phyloP scores from a whole-genome alignment of 345 rosid genomes.

The Citrus australasica region DNA sequence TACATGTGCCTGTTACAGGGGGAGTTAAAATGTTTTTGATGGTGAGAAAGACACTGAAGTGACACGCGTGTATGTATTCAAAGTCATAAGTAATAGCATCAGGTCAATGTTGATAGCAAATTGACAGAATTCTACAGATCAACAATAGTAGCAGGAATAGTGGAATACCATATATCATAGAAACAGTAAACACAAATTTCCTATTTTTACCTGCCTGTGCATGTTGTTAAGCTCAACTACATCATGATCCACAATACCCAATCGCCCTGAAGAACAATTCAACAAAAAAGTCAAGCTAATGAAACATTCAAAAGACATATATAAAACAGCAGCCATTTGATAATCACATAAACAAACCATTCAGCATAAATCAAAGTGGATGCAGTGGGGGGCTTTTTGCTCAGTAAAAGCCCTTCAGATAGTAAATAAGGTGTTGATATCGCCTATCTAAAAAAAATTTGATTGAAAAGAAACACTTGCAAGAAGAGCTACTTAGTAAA shows the following conservation, averaged over 20 bases:
- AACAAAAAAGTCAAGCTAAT: background rate
- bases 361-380: background rate
- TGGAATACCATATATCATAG: background rate
- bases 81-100: background rate
- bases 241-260: constrained; percentile 95
- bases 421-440: background rate
- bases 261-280: constrained; percentile 47
- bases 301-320: background rate
- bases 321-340: background rate
- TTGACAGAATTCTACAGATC: background rate
- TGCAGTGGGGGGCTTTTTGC: background rate
- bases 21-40: background rate
- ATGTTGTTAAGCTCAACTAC: constrained; percentile 92
- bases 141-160: background rate
- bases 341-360: background rate
- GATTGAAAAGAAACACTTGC: background rate
- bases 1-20: background rate
- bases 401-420: background rate
- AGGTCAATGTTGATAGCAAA: background rate
- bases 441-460: background rate
- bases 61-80: background rate
- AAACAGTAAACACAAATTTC: background rate
- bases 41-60: background rate
- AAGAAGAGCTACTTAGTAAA: background rate
- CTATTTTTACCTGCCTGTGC: constrained; percentile 86